These are phyloP conservation scores for Populus pruinosa DNA, from an alignment of 345 rosid species.

Conservation along the genomic window DNA sequence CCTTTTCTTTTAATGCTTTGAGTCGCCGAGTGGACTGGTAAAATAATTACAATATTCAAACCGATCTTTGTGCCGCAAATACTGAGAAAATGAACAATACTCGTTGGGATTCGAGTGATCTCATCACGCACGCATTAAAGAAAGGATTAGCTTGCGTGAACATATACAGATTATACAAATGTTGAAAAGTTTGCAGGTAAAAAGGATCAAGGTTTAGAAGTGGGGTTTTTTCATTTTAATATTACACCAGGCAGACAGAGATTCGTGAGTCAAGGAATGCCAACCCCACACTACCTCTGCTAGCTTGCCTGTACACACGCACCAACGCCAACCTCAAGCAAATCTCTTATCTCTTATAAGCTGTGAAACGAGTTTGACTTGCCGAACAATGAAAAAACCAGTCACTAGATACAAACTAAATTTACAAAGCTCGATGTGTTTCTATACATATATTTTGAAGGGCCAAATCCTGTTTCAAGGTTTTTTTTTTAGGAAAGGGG, in stretches of 20 bases:
- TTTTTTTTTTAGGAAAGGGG: background rate
- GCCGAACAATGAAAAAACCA: background rate
- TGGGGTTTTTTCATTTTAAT: background rate
- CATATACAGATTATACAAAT: background rate
- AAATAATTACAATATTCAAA: background rate
- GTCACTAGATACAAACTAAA: background rate
- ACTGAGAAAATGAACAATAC: conserved; percentile 22
- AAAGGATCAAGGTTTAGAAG: conserved; percentile 23
- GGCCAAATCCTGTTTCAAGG: background rate
- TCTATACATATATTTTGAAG: background rate
- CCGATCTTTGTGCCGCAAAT: conserved; percentile 31
- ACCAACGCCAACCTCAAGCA: background rate
- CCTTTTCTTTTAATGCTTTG: background rate
- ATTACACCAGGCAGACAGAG: conserved; percentile 67
- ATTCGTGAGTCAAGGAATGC: conserved; percentile 79
- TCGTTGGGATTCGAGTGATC: conserved; percentile 33
- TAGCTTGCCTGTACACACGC: background rate
- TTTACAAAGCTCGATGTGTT: background rate
- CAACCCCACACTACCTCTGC: conserved; percentile 22
- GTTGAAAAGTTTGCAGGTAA: conserved; percentile 21
- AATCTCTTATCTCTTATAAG: background rate
- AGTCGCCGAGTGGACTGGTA: conserved; percentile 1
- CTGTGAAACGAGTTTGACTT: background rate
- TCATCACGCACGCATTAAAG: background rate
- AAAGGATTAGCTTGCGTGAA: background rate